A percentile compares a stretch with the other conserved stretches of the same genome.
These are phyloP conservation scores for Metschnikowia dekortorum DNA, from an alignment of 805 yeast species.

Conservation along the genomic window DNA sequence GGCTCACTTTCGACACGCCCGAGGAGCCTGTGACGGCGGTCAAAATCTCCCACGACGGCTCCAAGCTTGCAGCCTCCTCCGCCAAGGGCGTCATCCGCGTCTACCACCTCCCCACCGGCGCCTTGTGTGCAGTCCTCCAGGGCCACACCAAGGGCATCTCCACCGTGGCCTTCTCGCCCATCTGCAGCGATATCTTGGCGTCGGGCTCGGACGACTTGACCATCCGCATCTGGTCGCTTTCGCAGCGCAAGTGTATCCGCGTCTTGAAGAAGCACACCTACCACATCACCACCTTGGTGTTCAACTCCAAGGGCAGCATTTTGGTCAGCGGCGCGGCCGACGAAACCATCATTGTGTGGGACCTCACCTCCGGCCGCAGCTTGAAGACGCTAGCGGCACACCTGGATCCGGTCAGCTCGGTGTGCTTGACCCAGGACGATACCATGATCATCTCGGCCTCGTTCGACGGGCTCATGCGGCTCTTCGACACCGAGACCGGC, in stretches of 20 bases:
- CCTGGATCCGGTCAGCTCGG: conserved; percentile 78
- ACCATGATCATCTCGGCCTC: conserved; percentile 82
- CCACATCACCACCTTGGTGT: conserved; percentile 69
- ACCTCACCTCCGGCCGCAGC: conserved; percentile 62
- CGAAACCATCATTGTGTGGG: conserved; percentile 91
- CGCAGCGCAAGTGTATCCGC: conserved; percentile 45
- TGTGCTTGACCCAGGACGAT: conserved; percentile 74
- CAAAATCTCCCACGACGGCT: conserved; percentile 60
- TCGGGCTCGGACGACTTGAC: conserved; percentile 86
- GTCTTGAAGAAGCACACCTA: conserved; percentile 76
- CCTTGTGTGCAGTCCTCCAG: conserved; percentile 18
- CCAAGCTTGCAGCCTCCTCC: conserved; percentile 48
- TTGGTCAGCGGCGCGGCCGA: conserved; percentile 82
- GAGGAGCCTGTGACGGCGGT: conserved; percentile 37
- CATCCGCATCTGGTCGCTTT: conserved; percentile 65
- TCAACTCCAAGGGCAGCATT: conserved; percentile 71
- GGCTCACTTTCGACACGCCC: conserved; percentile 7
- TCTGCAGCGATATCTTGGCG: conserved; percentile 64
- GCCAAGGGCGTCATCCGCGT: conserved; percentile 28
- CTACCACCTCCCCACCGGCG: conserved; percentile 20
- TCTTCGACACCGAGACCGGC: conserved; percentile 85
- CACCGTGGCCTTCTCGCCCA: conserved; percentile 72
- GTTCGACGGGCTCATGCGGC: conserved; percentile 84
- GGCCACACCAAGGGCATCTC: conserved; percentile 75
- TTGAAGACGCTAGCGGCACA: conserved; percentile 86